phyloP scores from a whole-genome alignment of 768 basidiomycete species.

The Leccinum fibrillosum region DNA sequence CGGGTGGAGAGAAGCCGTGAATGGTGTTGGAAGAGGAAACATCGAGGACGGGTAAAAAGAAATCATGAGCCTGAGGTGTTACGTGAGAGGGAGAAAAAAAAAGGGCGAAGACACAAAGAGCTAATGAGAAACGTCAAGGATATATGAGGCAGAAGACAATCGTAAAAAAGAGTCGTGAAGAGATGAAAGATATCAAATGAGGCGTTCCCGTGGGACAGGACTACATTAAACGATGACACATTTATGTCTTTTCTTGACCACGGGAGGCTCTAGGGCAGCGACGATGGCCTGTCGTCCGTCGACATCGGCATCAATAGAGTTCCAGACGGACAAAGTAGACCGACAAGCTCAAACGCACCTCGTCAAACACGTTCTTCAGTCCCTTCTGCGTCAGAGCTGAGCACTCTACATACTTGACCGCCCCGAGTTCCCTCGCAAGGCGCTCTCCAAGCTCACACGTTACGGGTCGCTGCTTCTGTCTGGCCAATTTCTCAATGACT shows the following conservation, averaged over 20 bases:
- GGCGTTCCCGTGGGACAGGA: conserved; percentile 23
- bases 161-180: conserved; percentile 33
- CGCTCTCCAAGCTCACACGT: conserved; percentile 85
- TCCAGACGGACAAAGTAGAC: background rate
- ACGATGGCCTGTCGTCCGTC: conserved; percentile 72
- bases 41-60: conserved; percentile 24
- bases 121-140: conserved; percentile 29
- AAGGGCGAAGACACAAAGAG: conserved; percentile 19
- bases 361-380: conserved; percentile 99
- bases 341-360: conserved; percentile 58
- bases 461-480: conserved; percentile 96
- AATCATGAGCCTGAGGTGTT: conserved; percentile 23
- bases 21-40: conserved; percentile 13
- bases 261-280: conserved; percentile 95
- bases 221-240: conserved; percentile 81
- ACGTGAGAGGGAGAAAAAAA: conserved; percentile 12
- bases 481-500: conserved; percentile 91
- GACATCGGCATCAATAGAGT: conserved; percentile 8
- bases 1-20: conserved; percentile 15
- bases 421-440: conserved; percentile 95
- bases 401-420: conserved; percentile 99
- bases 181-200: conserved; percentile 33
- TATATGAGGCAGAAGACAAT: conserved; percentile 33
- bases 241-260: conserved; percentile 73
- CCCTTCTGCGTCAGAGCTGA: conserved; percentile 99